A percentile compares a stretch with the other conserved stretches of the same genome.
These are phyloP conservation scores for Maudiozyma pseudohumilis DNA, from an alignment of 805 yeast genomes.

Conservation along the genomic window DNA sequence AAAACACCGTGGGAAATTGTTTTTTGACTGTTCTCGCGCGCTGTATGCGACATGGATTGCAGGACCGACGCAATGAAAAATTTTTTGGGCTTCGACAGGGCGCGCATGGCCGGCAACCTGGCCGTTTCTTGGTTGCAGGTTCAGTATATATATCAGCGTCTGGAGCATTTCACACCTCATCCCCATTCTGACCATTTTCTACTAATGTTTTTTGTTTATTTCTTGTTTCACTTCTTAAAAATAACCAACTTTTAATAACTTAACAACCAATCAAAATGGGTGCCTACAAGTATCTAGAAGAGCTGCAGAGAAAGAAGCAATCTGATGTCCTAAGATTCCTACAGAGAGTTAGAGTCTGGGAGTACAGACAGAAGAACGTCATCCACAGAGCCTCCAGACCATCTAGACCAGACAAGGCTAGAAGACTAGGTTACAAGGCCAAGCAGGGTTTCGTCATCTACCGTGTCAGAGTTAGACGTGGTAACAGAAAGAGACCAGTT, in stretches of 20 bases:
- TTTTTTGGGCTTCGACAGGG: too few species aligned
- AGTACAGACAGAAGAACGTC: conserved; percentile 97
- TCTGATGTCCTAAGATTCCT: conserved; percentile 98
- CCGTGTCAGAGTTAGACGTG: conserved; percentile 99
- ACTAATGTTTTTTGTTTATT: neutral
- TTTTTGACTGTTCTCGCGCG: too few species aligned
- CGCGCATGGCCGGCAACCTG: too few species aligned
- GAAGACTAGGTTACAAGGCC: conserved; percentile 99
- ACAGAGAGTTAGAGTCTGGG: conserved; percentile 99
- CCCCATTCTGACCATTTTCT: neutral
- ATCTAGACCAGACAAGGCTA: conserved; percentile 99
- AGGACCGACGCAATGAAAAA: too few species aligned
- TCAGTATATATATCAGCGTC: too few species aligned
- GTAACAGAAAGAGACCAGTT: conserved; percentile 99
- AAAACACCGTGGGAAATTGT: too few species aligned
- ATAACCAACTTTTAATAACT: conserved; percentile 8
- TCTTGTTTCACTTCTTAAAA: neutral
- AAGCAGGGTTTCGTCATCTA: conserved; percentile 98
- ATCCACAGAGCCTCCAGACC: conserved; percentile 99
- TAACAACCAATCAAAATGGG: conserved; percentile 61
- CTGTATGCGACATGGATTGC: too few species aligned
- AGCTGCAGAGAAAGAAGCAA: conserved; percentile 99
- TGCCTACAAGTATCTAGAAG: conserved; percentile 99
- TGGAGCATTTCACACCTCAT: too few species aligned
- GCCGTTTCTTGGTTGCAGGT: too few species aligned